Conservation (phyloP, 1,139 yeast species). For the Candida freyschussii region DNA sequence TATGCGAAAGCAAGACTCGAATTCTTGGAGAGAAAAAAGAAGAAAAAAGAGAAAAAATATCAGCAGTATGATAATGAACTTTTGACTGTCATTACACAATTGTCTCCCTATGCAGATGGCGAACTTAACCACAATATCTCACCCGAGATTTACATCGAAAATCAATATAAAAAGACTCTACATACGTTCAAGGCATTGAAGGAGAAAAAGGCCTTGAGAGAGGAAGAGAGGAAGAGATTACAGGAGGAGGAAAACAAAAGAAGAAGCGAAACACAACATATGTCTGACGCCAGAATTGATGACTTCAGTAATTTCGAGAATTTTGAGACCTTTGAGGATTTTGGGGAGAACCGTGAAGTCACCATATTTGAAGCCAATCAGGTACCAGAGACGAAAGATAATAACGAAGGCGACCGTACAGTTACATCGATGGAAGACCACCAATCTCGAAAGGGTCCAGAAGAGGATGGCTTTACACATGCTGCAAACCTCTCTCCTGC, state of each 20-base stretch:
- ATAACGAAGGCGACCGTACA: too few species aligned
- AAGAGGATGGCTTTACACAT: too few species aligned
- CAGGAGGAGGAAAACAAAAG: constrained; percentile 14
- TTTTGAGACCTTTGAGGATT: constrained; percentile 11
- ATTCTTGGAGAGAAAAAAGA: constrained; percentile 28
- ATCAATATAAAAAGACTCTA: constrained; percentile 16
- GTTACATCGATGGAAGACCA: too few species aligned
- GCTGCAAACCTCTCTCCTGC: too few species aligned
- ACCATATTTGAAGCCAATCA: too few species aligned
- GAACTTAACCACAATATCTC: constrained; percentile 2
- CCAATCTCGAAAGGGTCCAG: too few species aligned
- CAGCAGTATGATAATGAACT: constrained; percentile 15
- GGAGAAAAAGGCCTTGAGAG: constrained; percentile 14
- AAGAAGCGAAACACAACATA: constrained; percentile 7
- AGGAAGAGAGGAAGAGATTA: constrained; percentile 9
- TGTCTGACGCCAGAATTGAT: constrained; percentile 8
- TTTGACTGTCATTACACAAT: constrained; percentile 5
- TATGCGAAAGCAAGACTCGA: constrained; percentile 47
- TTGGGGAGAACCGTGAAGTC: too few species aligned
- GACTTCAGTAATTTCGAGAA: constrained; percentile 16
- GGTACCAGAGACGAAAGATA: too few species aligned
- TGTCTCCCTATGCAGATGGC: constrained; percentile 13
- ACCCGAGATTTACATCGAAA: constrained; percentile 15
- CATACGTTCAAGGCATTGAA: constrained; percentile 15
- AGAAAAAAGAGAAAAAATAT: constrained; percentile 29